Conservation (phyloP, 1,284 basidiomycete genomes). For the Ceratobasidium sp. region DNA sequence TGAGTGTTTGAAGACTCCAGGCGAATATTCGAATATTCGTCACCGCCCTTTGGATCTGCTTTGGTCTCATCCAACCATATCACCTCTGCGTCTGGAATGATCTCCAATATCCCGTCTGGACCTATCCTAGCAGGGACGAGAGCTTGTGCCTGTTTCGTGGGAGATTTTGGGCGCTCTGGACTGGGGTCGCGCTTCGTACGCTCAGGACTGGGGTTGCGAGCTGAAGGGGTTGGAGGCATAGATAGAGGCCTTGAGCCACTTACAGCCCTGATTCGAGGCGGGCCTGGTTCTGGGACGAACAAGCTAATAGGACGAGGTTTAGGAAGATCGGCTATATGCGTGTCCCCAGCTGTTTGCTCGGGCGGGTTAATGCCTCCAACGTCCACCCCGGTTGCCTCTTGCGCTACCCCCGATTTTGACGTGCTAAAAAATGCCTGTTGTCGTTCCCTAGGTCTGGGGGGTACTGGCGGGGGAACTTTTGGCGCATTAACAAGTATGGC, state of each 20-base stretch:
- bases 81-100: conserved; percentile 36
- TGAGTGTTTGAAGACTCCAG: background rate
- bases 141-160: conserved; percentile 9
- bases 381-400: background rate
- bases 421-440: background rate
- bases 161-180: conserved; percentile 8
- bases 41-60: background rate
- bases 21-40: background rate
- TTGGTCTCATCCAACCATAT: conserved; percentile 38
- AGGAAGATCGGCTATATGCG: conserved; percentile 19
- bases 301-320: background rate
- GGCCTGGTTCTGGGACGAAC: background rate
- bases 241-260: conserved; percentile 5
- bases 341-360: background rate
- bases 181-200: conserved; percentile 3
- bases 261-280: background rate
- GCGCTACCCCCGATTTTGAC: background rate
- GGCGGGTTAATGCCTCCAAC: background rate
- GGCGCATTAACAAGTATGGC: conserved; percentile 37
- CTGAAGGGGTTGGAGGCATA: background rate
- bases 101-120: conserved; percentile 30
- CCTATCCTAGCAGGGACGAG: conserved; percentile 42
- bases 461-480: conserved; percentile 35
- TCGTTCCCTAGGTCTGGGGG: conserved; percentile 27
- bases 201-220: background rate